These are phyloP conservation scores for Talaromyces borbonicus DNA, from an alignment of 495 filamentous ascomycete genomes.

Conservation along the genomic window DNA sequence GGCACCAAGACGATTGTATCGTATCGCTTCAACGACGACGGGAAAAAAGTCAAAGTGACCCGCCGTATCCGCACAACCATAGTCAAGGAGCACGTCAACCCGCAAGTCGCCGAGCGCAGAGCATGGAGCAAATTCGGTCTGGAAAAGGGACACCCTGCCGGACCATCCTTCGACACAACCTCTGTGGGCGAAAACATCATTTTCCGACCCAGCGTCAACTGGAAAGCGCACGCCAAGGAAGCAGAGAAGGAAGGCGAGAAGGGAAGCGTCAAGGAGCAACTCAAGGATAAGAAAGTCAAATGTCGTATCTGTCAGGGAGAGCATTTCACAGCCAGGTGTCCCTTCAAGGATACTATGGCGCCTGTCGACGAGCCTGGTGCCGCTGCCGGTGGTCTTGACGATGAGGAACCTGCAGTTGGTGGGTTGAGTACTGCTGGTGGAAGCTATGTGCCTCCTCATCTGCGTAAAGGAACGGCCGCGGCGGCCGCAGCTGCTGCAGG, in stretches of 20 bases:
- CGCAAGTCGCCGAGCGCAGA: conserved; percentile 87
- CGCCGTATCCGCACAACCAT: conserved; percentile 85
- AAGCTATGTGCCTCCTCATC: conserved; percentile 86
- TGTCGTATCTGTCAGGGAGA: conserved; percentile 97
- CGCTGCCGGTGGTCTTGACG: conserved; percentile 38
- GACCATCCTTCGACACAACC: conserved; percentile 75
- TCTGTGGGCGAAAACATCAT: conserved; percentile 94
- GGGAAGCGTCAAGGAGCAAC: conserved; percentile 71
- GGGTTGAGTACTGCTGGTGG: conserved; percentile 57
- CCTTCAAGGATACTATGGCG: conserved; percentile 74
- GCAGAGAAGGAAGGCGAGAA: conserved; percentile 66
- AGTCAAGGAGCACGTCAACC: conserved; percentile 86
- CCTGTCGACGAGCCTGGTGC: conserved; percentile 58
- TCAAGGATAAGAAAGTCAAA: conserved; percentile 99
- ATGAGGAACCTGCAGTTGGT: conserved; percentile 42
- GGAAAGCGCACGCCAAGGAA: conserved; percentile 79
- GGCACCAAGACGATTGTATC: conserved; percentile 92
- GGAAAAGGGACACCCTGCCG: conserved; percentile 60
- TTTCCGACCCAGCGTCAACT: conserved; percentile 82
- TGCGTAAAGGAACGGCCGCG: conserved; percentile 54
- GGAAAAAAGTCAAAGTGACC: conserved; percentile 92
- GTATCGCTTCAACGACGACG: conserved; percentile 83
- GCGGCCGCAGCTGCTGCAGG: conserved; percentile 36
- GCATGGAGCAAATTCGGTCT: conserved; percentile 86
- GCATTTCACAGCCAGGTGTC: conserved; percentile 95